Evolutionary conservation across 2,329 filamentous ascomycete genomes (phyloP).

Genomic region (Exophiala sp.): DNA sequence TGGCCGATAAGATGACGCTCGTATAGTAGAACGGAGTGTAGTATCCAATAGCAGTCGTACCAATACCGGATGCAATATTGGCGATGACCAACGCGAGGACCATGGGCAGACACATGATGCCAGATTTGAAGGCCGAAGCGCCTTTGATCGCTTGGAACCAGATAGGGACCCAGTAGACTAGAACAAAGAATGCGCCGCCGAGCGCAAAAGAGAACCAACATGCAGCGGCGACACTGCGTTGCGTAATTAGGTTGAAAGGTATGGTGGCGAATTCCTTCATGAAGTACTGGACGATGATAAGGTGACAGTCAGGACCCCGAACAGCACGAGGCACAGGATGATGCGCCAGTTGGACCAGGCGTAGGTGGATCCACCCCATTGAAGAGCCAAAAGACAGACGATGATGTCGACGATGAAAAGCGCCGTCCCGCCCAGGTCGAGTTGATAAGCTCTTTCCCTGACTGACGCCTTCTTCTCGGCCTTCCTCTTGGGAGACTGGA

Average conservation of each 20-base stretch:
- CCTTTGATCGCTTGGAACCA: slow-evolving; percentile 46
- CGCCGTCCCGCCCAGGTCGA: slow-evolving; percentile 41
- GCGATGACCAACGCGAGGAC: slow-evolving; percentile 36
- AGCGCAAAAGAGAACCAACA: slow-evolving; percentile 36
- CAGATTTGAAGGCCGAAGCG: slow-evolving; percentile 40
- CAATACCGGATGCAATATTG: slow-evolving; percentile 32
- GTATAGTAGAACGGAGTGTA: slow-evolving; percentile 40
- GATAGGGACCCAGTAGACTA: slow-evolving; percentile 41
- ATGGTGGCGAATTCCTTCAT: slow-evolving; percentile 47
- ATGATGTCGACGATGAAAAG: slow-evolving; percentile 44
- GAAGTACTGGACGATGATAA: slow-evolving; percentile 47
- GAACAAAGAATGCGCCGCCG: slow-evolving; percentile 36
- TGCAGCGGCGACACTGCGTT: slow-evolving; percentile 38
- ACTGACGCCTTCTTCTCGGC: slow-evolving; percentile 31
- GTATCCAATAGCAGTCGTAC: slow-evolving; percentile 35
- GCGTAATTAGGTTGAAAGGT: slow-evolving; percentile 46
- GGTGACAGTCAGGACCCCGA: slow-evolving; percentile 35
- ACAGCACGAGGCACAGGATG: slow-evolving; percentile 47
- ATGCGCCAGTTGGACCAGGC: slow-evolving; percentile 43
- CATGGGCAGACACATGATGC: slow-evolving; percentile 41
- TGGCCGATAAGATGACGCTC: slow-evolving; percentile 33
- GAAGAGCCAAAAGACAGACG: slow-evolving; percentile 46
- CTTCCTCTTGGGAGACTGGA: slow-evolving; percentile 37
- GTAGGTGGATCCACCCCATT: slow-evolving; percentile 43
- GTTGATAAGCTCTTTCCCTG: slow-evolving; percentile 37